These are phyloP conservation scores for Phytopythium cucurbitacearum DNA, from an alignment of 352 stramenopile genomes.

Conservation along the genomic window DNA sequence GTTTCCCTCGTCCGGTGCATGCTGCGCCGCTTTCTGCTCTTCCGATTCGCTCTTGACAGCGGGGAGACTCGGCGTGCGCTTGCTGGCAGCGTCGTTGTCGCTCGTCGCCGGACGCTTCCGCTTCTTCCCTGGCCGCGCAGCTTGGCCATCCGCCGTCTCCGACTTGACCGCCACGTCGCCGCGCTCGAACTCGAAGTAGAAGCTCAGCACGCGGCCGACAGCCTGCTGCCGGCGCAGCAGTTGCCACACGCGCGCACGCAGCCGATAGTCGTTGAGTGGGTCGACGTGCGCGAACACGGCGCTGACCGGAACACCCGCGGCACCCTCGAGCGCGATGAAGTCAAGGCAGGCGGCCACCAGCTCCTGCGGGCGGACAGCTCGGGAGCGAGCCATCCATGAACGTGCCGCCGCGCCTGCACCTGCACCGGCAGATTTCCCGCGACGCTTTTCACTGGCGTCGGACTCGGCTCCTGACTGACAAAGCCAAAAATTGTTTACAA, in stretches of 20 bases:
- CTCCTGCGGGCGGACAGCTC: conserved; percentile 21
- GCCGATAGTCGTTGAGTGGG: conserved; percentile 22
- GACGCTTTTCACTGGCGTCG: background rate
- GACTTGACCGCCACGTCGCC: background rate
- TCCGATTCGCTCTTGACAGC: conserved; percentile 20
- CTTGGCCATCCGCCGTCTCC: background rate
- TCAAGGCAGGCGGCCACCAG: conserved; percentile 60
- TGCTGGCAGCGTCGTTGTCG: background rate
- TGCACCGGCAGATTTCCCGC: no score
- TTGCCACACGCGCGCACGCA: conserved; percentile 55
- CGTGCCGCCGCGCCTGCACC: background rate
- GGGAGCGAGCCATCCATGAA: background rate
- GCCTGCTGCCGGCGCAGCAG: conserved; percentile 42
- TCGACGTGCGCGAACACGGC: conserved; percentile 41
- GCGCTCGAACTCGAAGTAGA: conserved; percentile 26
- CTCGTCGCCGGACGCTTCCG: conserved; percentile 33
- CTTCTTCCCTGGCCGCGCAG: conserved; percentile 29
- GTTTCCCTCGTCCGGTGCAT: background rate
- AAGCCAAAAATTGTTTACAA: no score
- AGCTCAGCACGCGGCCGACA: conserved; percentile 36
- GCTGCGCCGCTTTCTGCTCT: background rate
- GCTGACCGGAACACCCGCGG: conserved; percentile 30
- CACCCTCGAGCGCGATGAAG: conserved; percentile 55
- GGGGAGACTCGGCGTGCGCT: conserved; percentile 2
- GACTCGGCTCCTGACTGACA: no score